Percentiles rank a stretch among this genome's conserved stretches.
These are phyloP conservation scores for Rhodosporidiobolus sp. DNA, from an alignment of 768 basidiomycete species.

Conservation along the genomic window DNA sequence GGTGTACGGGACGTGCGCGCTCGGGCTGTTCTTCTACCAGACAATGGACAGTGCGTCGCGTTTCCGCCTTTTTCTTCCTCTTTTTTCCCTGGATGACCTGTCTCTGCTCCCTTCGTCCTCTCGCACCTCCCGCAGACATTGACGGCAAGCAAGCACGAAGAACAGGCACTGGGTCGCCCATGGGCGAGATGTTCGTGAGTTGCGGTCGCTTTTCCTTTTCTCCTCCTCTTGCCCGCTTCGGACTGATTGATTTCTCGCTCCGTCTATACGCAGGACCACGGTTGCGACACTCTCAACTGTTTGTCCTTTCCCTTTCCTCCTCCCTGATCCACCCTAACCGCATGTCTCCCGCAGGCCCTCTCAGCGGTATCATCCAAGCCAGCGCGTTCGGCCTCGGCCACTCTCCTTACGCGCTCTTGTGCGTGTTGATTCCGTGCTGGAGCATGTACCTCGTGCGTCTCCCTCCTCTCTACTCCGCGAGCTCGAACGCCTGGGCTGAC, in stretches of 20 bases:
- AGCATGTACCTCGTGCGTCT: conserved; percentile 21
- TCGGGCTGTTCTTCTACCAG: conserved; percentile 34
- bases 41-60: conserved; percentile 33
- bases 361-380: conserved; percentile 28
- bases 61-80: background rate
- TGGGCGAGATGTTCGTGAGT: conserved; percentile 30
- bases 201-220: background rate
- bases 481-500: no score
- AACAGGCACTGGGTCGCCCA: conserved; percentile 17
- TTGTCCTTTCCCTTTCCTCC: background rate
- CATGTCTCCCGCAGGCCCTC: background rate
- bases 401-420: conserved; percentile 22
- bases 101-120: background rate
- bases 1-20: conserved; percentile 18
- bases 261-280: conserved; percentile 1
- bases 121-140: conserved; percentile 8
- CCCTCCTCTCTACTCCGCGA: background rate
- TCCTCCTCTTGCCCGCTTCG: background rate
- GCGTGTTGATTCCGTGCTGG: conserved; percentile 33
- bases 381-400: conserved; percentile 27
- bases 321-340: background rate
- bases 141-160: conserved; percentile 37
- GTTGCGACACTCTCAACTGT: conserved; percentile 35
- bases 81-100: background rate
- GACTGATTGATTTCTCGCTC: background rate